Percentiles rank a stretch among this genome's conserved stretches.
Conservation (phyloP, 352 stramenopile genomes). For the Pythium diclinum region DNA sequence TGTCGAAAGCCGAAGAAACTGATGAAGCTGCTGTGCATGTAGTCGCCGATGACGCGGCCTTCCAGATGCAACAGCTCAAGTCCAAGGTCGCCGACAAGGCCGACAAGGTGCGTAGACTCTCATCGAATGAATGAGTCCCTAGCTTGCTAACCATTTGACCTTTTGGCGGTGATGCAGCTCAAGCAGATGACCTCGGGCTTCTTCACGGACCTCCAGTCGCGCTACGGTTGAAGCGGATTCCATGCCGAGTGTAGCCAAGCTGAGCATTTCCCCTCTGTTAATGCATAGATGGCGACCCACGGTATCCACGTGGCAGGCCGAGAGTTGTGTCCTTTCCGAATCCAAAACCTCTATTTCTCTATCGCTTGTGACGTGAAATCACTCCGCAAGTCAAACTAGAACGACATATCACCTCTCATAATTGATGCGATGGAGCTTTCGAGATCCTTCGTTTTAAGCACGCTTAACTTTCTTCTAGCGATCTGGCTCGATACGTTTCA, state of each 20-base stretch:
- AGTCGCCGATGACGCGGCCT: conserved; percentile 73
- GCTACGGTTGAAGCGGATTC: conserved; percentile 46
- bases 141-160: not conserved
- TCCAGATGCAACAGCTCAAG: conserved; percentile 86
- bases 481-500: not conserved
- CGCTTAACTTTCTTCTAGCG: conserved; percentile 3
- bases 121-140: not conserved
- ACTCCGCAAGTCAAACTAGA: not conserved
- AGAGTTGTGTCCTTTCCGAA: conserved; percentile 22
- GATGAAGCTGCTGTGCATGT: not conserved
- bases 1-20: not conserved
- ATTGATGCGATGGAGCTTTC: not conserved
- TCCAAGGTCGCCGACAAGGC: conserved; percentile 79
- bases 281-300: conserved; percentile 12
- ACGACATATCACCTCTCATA: not conserved
- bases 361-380: conserved; percentile 3
- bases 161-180: conserved; percentile 37
- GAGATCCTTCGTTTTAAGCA: conserved; percentile 19
- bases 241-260: conserved; percentile 9
- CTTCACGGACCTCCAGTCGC: conserved; percentile 82
- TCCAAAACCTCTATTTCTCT: conserved; percentile 22
- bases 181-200: conserved; percentile 90
- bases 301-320: conserved; percentile 34
- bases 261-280: conserved; percentile 22
- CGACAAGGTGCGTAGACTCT: conserved; percentile 43